phyloP scores from a whole-genome alignment of 352 stramenopile species.

The Hyaloperonospora arabidopsidis region DNA sequence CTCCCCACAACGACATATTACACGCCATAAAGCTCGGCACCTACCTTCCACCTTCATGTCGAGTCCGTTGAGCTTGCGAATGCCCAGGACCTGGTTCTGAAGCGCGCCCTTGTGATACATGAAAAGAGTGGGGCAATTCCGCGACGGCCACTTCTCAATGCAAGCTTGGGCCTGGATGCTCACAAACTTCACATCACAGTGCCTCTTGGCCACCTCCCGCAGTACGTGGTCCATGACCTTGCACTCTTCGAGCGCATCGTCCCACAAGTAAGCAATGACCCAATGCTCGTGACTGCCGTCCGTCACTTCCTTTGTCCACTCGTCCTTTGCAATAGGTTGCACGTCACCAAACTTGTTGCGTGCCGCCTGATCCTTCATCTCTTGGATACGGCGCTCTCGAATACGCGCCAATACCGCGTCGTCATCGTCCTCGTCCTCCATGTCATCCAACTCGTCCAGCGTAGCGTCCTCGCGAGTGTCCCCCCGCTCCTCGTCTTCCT shows the following conservation, averaged over 20 bases:
- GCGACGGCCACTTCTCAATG: slow-evolving; percentile 89
- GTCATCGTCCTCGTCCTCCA: slow-evolving; percentile 87
- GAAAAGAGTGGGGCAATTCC: slow-evolving; percentile 90
- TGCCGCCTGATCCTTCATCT: slow-evolving; percentile 80
- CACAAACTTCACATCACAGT: slow-evolving; percentile 90
- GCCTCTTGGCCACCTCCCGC: slow-evolving; percentile 68
- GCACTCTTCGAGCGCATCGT: slow-evolving; percentile 83
- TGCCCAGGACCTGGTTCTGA: slow-evolving; percentile 84
- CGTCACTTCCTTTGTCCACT: slow-evolving; percentile 90
- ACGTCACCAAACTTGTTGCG: slow-evolving; percentile 87
- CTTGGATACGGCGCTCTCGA: slow-evolving; percentile 73
- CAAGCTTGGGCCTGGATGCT: slow-evolving; percentile 87
- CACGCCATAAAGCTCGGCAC: not conserved
- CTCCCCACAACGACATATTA: not conserved
- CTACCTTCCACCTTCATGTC: slow-evolving; percentile 81
- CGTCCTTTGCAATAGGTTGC: slow-evolving; percentile 87
- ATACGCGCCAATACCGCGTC: slow-evolving; percentile 69
- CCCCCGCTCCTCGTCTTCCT: slow-evolving; percentile 60
- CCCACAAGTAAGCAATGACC: slow-evolving; percentile 88
- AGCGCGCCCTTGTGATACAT: slow-evolving; percentile 88
- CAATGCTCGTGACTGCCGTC: slow-evolving; percentile 81
- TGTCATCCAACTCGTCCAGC: slow-evolving; percentile 78
- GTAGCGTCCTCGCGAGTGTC: slow-evolving; percentile 74
- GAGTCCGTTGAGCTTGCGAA: slow-evolving; percentile 82
- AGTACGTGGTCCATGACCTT: slow-evolving; percentile 88